These are phyloP conservation scores for Verticillium tricorpus DNA, from an alignment of 2,329 filamentous ascomycete species.

Conservation along the genomic window DNA sequence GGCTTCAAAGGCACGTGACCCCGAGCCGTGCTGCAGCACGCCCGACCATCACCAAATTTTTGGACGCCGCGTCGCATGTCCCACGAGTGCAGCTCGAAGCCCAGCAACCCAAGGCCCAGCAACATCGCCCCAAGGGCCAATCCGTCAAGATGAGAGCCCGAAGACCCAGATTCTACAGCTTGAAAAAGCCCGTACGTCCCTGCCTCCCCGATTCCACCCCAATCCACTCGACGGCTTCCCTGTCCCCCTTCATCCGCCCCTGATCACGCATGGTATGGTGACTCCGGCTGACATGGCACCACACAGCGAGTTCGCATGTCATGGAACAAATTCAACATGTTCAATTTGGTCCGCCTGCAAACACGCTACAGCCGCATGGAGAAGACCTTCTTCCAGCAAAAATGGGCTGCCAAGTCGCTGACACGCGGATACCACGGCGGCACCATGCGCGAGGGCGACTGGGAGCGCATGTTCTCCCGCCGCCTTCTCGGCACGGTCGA, in stretches of 20 bases:
- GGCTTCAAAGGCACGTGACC: not conserved
- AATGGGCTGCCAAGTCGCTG: conserved; percentile 86
- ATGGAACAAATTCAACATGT: conserved; percentile 97
- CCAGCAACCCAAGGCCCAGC: conserved; percentile 3
- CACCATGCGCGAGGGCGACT: conserved; percentile 87
- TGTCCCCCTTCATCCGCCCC: conserved; percentile 1
- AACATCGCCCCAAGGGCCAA: conserved; percentile 16
- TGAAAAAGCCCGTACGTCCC: conserved; percentile 58
- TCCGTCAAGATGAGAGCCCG: conserved; percentile 43
- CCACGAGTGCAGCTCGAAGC: not conserved
- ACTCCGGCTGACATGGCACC: not conserved
- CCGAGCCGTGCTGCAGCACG: conserved; percentile 1
- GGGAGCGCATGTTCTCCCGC: conserved; percentile 87
- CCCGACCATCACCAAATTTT: conserved; percentile 14
- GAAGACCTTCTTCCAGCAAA: conserved; percentile 92
- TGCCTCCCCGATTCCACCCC: not conserved
- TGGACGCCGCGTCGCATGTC: conserved; percentile 9
- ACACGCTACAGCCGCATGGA: conserved; percentile 28
- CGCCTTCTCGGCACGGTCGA: conserved; percentile 77
- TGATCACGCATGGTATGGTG: not conserved
- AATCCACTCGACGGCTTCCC: not conserved
- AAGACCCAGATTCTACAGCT: conserved; percentile 61
- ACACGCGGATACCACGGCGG: conserved; percentile 91
- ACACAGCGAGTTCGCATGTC: conserved; percentile 84
- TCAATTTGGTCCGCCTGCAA: conserved; percentile 65